Evolutionary conservation across 345 rosid genomes (phyloP), one percentile per base, ranked within the genome.

Genomic region (Salix suchowensis): DNA sequence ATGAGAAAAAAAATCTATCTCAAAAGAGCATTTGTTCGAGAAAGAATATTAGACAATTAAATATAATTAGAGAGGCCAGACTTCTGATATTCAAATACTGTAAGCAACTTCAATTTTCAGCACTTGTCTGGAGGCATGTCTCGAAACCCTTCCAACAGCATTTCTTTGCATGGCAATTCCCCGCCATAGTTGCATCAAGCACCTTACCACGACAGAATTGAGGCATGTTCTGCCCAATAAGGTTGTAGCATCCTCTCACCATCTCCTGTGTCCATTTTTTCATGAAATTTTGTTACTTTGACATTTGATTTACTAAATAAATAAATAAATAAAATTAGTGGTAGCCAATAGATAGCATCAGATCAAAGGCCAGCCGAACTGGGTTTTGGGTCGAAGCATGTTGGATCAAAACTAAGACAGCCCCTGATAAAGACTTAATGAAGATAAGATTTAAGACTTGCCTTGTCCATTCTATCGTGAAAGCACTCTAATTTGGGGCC

Each of bases 171-270:
- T 77, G 75, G 67, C 83, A 74, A 44, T 74, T 76, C 65, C 55
- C 73, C 0, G 46, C 9, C 7, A 72, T 18, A 54, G 68, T 54
- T 37, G 76, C 69, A 39, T 77, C 74, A 23, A 72, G 62, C 37
- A 75, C 72, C 40, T 65, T 37, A 28, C 32, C 24, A 2, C 23
- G 72, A 14, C 61, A 37, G 65, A 46, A 62, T 21, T 32, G 28
- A 23, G 54, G 65, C 44, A 21, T 65, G 68, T 73, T 79, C 44
- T 66, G 69, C 64, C 75, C 42, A 9, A 86, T 50, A 28, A 74
- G 71, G 44, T 73, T 50, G 74, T 79, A 60, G 62, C 86, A 81
- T 79, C 70, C 80, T 44, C 48, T 79, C 68, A 80, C 85, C 85
- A 67, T 77, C 9, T 79, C 86, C 86, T 83, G 85, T 71, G 69